Evolutionary conservation across 2,329 filamentous ascomycete species (phyloP), one percentile per base, ranked within the genome.

Genomic region (Microcera coccophila): DNA sequence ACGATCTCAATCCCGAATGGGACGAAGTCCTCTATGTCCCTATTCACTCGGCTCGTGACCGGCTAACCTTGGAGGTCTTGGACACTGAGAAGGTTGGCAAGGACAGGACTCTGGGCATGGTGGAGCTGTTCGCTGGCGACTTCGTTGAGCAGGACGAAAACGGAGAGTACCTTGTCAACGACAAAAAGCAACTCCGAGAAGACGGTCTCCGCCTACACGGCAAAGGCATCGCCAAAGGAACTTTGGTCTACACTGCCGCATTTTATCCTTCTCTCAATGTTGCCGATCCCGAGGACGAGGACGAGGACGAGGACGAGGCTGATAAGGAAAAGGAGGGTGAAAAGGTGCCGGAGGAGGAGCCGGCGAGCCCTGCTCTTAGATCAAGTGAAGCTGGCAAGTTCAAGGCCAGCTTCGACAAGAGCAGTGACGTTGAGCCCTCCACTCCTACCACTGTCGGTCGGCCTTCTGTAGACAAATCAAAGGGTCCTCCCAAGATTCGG

Each of bases 11-110:
- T 62, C 93, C 93, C 2, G 86, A 93, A 40, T 98, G 87, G 84
- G 90, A 98, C 59, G 93, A 98, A 67, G 83, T 98, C 18, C 78
- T 96, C 17, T 98, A 98, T 61, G 78, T 98, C 1, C 91, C 94
- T 1, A 79, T 98, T 44, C 91, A 96, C 63, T 90, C 84, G 5
- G 59, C 78, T 12, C 84, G 88, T 22, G 93, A 98, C 63, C 89
- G 86, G 59, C 73, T 98, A 21, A 82, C 83, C 1, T 70, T 98
- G 15, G 93, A 98, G 65, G 90, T 97, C 52, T 95, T 98, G 91
- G 93, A 98, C 58, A 82, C 93, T 48, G 93, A 98, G 67, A 90
- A 83, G 55, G 76, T 97, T 60, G 88, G 88, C 57, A 93, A 90
- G 62, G 93, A 98, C 64, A 85, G 93, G 43, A 86, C 86, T 32